Evolutionary conservation across 345 rosid species (phyloP).

Genomic region (Hirschfeldia incana): DNA sequence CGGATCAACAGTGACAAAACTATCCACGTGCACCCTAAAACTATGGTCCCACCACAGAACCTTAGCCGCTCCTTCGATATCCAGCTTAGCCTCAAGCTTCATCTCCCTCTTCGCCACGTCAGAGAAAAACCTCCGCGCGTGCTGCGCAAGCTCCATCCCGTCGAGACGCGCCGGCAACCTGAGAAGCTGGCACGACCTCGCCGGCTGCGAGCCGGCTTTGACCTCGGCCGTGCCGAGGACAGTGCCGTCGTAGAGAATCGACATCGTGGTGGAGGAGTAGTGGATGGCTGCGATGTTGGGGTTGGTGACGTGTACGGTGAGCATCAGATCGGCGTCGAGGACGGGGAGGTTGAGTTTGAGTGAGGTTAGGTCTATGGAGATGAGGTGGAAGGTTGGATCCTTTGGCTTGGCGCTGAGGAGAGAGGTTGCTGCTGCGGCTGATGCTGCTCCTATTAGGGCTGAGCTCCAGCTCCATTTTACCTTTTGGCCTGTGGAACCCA

Average conservation of each 20-base stretch:
- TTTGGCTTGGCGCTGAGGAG: conserved; percentile 59
- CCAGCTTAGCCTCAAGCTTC: conserved; percentile 71
- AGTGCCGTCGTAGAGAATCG: conserved; percentile 87
- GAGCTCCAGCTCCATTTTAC: conserved; percentile 80
- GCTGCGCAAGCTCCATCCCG: conserved; percentile 82
- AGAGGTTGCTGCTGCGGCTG: conserved; percentile 54
- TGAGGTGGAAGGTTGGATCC: conserved; percentile 85
- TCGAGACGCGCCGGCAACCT: conserved; percentile 68
- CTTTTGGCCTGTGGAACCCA: conserved; percentile 41
- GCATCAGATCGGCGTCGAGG: conserved; percentile 72
- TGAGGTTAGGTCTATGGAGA: conserved; percentile 76
- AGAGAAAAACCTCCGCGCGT: conserved; percentile 57
- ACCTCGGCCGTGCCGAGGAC: conserved; percentile 70
- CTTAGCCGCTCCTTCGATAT: conserved; percentile 72
- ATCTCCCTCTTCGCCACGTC: conserved; percentile 82
- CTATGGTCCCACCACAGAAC: conserved; percentile 81
- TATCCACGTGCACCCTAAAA: conserved; percentile 80
- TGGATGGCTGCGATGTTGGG: conserved; percentile 67
- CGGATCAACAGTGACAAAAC: conserved; percentile 83
- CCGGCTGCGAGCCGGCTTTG: conserved; percentile 66
- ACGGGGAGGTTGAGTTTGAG: conserved; percentile 71
- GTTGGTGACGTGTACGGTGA: conserved; percentile 81
- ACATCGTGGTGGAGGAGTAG: conserved; percentile 77
- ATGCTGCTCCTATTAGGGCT: conserved; percentile 67
- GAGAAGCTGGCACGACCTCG: conserved; percentile 66